Evolutionary conservation across 148 eudicot species (phyloP).

Genomic region (Simmondsia chinensis): DNA sequence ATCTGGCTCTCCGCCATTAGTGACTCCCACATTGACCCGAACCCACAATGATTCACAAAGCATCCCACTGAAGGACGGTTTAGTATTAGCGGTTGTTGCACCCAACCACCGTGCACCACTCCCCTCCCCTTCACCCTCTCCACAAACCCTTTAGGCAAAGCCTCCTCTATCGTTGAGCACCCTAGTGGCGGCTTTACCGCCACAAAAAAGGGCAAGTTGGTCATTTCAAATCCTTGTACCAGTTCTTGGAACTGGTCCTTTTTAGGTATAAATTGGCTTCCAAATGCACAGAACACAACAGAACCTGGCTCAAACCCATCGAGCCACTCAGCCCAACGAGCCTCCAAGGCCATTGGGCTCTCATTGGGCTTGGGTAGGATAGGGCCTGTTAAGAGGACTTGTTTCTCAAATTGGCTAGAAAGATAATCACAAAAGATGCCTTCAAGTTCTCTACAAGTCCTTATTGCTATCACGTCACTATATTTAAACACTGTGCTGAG

Average conservation of each 20-base stretch:
- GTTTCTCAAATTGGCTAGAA: slow-evolving; percentile 22
- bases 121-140: slow-evolving; percentile 37
- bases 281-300: slow-evolving; percentile 52
- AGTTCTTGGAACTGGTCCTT: slow-evolving; percentile 53
- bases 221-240: slow-evolving; percentile 42
- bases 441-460: slow-evolving; percentile 45
- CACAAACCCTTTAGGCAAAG: slow-evolving; percentile 47
- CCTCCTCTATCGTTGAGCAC: slow-evolving; percentile 37
- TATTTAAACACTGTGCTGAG: slow-evolving; percentile 7
- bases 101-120: slow-evolving; percentile 46
- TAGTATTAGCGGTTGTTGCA: slow-evolving; percentile 35
- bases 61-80: slow-evolving; percentile 56
- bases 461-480: slow-evolving; percentile 29
- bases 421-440: slow-evolving; percentile 40
- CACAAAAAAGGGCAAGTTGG: slow-evolving; percentile 42
- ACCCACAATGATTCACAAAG: slow-evolving; percentile 57
- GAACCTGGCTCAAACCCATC: slow-evolving; percentile 14
- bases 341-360: slow-evolving; percentile 8
- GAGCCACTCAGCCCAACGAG: slow-evolving; percentile 45
- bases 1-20: slow-evolving; percentile 36
- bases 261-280: slow-evolving; percentile 43
- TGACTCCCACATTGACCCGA: slow-evolving; percentile 65
- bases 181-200: slow-evolving; percentile 50
- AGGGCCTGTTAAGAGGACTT: slow-evolving; percentile 32
- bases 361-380: slow-evolving; percentile 17